Base-by-base conservation (phyloP, 2,329 filamentous ascomycete species). In the Paecilomyces variotii region DNA sequence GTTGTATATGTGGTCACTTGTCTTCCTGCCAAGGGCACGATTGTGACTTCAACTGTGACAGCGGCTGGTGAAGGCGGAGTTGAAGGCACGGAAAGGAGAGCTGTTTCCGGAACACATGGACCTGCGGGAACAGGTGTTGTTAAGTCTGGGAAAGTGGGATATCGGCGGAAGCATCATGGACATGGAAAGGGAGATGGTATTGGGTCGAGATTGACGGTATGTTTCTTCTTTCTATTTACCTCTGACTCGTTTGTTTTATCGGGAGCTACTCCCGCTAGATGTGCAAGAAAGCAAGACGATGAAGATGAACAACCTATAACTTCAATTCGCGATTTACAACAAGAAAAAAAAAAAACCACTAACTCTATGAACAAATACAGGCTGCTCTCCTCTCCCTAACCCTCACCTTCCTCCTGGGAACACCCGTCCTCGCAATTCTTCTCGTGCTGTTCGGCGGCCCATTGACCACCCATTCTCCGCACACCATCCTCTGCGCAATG, bases 401-500 rank as follows among this genome's bases (percentile, higher is more conserved):
- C 12, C 68, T 83, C 19, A 74, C 75, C 4, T 64, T 72, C 55
- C 72, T 83, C 60, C 78, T 84, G 56, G 80, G 80, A 4, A 79
- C 83, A 0, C 85, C 85, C 1, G 68, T 85, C 35, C 77, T 87
- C 52, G 75, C 81, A 71, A 71, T 84, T 51, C 76, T 86, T 39
- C 83, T 95, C 67, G 81, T 97, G 68, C 88, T 97, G 64, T 95
- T 97, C 74, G 94, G 94, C 69, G 94, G 93, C 6, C 94, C 94
- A 0, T 80, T 96, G 56, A 89, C 93, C 32, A 90, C 90, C 0
- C 90, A 97, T 72, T 78, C 88, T 55, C 71, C 80, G 3, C 88
- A 95, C 64, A 99, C 94, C 0, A 72, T 90, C 32, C 85, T 97
- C 35, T 88, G 87, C 72, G 88, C 90, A 2, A 83, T 88, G 1